Evolutionary conservation across 257 asterid genomes (phyloP).

Genomic region (Nicotiana obtusifolia): DNA sequence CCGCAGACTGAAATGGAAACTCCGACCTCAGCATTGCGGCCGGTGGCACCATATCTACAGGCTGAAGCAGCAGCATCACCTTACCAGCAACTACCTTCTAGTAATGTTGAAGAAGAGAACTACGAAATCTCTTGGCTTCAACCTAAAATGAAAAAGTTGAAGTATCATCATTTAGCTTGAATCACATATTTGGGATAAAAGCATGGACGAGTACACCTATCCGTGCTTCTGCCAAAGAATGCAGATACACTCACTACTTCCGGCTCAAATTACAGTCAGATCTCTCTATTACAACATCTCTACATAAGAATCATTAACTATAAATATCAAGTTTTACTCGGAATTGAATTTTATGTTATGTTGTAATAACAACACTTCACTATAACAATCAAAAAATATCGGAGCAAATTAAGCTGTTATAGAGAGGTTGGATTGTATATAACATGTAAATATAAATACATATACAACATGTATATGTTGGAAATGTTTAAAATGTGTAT

Average conservation of each 20-base stretch:
- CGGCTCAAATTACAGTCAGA: too few relatives aligned
- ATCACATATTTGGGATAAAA: not conserved
- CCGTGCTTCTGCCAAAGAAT: too few relatives aligned
- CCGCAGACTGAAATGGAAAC: slow-evolving; percentile 3
- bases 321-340: too few relatives aligned
- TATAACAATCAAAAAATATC: too few relatives aligned
- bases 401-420: too few relatives aligned
- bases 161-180: not conserved
- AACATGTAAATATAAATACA: not conserved
- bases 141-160: not conserved
- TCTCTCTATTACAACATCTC: too few relatives aligned
- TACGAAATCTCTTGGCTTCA: not conserved
- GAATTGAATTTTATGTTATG: too few relatives aligned
- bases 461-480: not conserved
- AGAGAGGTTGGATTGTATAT: not conserved
- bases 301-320: too few relatives aligned
- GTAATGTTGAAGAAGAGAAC: not conserved
- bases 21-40: slow-evolving; percentile 2
- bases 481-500: not conserved
- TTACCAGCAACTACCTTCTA: not conserved
- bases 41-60: not conserved
- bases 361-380: too few relatives aligned
- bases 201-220: not conserved
- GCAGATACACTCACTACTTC: not conserved
- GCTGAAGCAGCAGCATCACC: not conserved